A percentile compares a stretch with the other conserved stretches of the same genome.
Evolutionary conservation across 2,329 filamentous ascomycete species (phyloP).

Genomic region (Epichloe gansuensis): DNA sequence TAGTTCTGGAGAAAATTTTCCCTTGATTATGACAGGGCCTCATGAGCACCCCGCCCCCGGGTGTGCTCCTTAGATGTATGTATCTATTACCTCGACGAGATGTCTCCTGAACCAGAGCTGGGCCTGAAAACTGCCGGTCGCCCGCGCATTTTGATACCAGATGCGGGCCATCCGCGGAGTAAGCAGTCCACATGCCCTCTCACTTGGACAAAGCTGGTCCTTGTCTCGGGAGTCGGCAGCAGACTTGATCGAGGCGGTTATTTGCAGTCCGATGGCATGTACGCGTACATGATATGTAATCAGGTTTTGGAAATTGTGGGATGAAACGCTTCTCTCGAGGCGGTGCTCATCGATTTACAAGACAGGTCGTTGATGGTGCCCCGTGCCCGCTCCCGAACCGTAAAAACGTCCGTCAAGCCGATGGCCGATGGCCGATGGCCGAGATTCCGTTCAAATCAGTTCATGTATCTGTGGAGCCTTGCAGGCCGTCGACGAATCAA

Average conservation of each 20-base stretch:
- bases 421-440: too few relatives aligned
- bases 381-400: too few relatives aligned
- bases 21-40: not conserved
- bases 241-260: not conserved
- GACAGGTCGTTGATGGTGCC: too few relatives aligned
- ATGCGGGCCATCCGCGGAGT: constrained; percentile 9
- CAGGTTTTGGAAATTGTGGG: too few relatives aligned
- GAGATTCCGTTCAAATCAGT: too few relatives aligned
- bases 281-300: too few relatives aligned
- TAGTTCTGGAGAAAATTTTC: not conserved
- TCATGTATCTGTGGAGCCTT: too few relatives aligned
- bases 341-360: too few relatives aligned
- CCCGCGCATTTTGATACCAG: constrained; percentile 11
- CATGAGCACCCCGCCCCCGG: constrained; percentile 7
- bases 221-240: not conserved
- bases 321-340: too few relatives aligned
- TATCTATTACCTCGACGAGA: constrained; percentile 16
- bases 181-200: constrained; percentile 11
- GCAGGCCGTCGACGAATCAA: too few relatives aligned
- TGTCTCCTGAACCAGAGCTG: constrained; percentile 12
- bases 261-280: not conserved
- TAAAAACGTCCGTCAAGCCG: too few relatives aligned
- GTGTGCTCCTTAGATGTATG: constrained; percentile 11
- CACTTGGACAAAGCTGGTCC: constrained; percentile 13
- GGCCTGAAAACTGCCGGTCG: constrained; percentile 11